These are phyloP conservation scores for Urtica urens DNA, from an alignment of 306 rosid genomes.

Conservation along the genomic window DNA sequence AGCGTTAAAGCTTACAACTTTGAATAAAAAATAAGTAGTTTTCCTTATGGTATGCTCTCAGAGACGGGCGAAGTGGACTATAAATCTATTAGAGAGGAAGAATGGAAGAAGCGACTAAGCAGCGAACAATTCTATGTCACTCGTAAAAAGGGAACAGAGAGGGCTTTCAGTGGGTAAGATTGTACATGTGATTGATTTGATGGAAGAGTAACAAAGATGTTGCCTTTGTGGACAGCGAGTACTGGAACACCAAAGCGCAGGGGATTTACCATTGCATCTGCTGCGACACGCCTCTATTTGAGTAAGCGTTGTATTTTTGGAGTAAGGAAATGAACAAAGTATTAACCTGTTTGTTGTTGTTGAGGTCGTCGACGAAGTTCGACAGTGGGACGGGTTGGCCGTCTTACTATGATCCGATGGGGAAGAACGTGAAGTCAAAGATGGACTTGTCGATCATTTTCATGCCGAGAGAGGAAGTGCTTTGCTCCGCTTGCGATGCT, in stretches of 20 bases:
- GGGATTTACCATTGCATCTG: slow-evolving; percentile 83
- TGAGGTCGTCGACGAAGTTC: slow-evolving; percentile 82
- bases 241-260: slow-evolving; percentile 74
- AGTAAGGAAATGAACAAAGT: not conserved
- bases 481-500: slow-evolving; percentile 74
- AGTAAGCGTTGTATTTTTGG: slow-evolving; percentile 35
- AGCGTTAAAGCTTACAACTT: not conserved
- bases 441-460: slow-evolving; percentile 70
- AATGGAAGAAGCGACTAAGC: slow-evolving; percentile 66
- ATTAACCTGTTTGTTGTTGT: slow-evolving; percentile 3
- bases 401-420: slow-evolving; percentile 72
- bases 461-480: slow-evolving; percentile 95
- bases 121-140: slow-evolving; percentile 62
- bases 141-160: slow-evolving; percentile 88
- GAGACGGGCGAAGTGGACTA: slow-evolving; percentile 40
- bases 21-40: not conserved
- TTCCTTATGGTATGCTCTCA: slow-evolving; percentile 17
- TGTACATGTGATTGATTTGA: not conserved
- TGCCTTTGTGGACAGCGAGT: slow-evolving; percentile 41
- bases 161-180: slow-evolving; percentile 86
- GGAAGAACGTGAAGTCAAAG: slow-evolving; percentile 66
- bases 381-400: slow-evolving; percentile 99
- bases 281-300: slow-evolving; percentile 77
- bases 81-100: slow-evolving; percentile 45
- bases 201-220: not conserved